Conservation (phyloP, 441 rosid species). For the Adansonia madagascariensis region DNA sequence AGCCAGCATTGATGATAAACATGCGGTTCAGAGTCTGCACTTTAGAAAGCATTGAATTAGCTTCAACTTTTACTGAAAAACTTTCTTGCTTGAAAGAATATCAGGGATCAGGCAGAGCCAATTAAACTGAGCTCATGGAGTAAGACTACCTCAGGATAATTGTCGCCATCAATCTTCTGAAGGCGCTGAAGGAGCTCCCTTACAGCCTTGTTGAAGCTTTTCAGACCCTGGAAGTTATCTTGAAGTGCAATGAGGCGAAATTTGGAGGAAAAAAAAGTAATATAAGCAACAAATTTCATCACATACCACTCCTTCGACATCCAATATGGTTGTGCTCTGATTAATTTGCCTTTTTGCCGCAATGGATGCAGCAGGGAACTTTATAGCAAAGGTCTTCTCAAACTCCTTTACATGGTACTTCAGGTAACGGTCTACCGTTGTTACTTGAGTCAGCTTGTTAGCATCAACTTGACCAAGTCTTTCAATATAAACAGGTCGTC, state of each 20-base stretch:
- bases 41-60: neutral
- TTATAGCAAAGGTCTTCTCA: conserved; percentile 2
- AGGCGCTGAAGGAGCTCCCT: conserved; percentile 3
- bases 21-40: conserved; percentile 5
- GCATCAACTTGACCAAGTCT: neutral
- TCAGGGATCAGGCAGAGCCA: neutral
- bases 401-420: neutral
- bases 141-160: neutral
- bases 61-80: neutral
- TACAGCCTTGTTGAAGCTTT: neutral
- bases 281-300: neutral
- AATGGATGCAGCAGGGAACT: conserved; percentile 1
- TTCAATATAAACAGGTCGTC: neutral
- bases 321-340: conserved; percentile 3
- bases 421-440: neutral
- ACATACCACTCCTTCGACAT: neutral
- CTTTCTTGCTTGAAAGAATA: neutral
- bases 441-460: conserved; percentile 1
- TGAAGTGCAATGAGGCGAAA: neutral
- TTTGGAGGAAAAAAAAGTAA: neutral
- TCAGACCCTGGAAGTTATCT: neutral
- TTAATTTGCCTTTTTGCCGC: neutral
- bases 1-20: neutral
- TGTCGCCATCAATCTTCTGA: neutral
- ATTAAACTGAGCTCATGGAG: neutral